Evolutionary conservation across 768 basidiomycete genomes (phyloP).

Genomic region (Imleria badia): DNA sequence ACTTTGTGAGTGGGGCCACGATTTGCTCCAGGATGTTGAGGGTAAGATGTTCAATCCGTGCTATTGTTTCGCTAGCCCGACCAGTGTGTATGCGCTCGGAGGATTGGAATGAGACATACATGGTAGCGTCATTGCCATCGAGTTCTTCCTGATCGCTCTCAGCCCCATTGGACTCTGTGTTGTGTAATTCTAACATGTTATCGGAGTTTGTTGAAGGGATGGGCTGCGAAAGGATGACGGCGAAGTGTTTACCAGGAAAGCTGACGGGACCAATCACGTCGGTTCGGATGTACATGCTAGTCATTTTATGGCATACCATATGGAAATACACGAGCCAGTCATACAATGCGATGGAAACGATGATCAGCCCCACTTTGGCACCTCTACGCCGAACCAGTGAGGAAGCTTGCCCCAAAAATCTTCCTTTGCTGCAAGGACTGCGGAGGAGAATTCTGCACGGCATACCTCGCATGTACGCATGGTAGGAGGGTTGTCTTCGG

Average conservation of each 20-base stretch:
- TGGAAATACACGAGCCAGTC: constrained; percentile 13
- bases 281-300: background rate
- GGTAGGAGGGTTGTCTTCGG: constrained; percentile 42
- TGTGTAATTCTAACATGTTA: background rate
- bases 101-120: constrained; percentile 3
- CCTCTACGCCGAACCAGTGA: constrained; percentile 61
- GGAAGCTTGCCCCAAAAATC: constrained; percentile 68
- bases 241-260: background rate
- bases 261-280: background rate
- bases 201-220: background rate
- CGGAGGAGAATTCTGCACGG: constrained; percentile 57
- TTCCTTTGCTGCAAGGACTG: constrained; percentile 57
- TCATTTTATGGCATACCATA: background rate
- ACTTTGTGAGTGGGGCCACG: constrained; percentile 12
- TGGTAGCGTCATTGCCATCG: background rate
- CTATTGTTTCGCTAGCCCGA: constrained; percentile 22
- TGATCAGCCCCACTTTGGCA: constrained; percentile 37
- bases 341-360: background rate
- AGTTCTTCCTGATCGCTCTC: constrained; percentile 16
- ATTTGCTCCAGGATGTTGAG: constrained; percentile 36
- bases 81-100: constrained; percentile 2
- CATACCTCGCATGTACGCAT: constrained; percentile 66
- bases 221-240: background rate
- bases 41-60: constrained; percentile 30
- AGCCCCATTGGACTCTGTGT: background rate